Conservation (phyloP, 2,329 filamentous ascomycete genomes). For the Hypoxylon sp. region DNA sequence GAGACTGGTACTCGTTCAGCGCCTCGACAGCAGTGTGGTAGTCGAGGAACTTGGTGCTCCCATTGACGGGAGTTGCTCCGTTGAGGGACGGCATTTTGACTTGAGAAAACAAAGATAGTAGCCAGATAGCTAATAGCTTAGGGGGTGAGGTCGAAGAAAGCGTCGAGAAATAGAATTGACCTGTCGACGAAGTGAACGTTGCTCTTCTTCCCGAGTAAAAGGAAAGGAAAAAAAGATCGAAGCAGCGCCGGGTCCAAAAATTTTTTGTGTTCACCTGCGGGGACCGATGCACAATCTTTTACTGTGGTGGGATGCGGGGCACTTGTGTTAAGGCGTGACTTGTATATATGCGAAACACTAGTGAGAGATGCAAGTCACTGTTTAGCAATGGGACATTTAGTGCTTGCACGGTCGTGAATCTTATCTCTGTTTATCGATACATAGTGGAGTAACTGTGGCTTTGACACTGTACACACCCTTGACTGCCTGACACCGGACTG, state of each 20-base stretch:
- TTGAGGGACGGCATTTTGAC: constrained; percentile 80
- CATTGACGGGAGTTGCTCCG: constrained; percentile 70
- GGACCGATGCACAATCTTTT: constrained; percentile 38
- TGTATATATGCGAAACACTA: neutral
- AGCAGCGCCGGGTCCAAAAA: constrained; percentile 23
- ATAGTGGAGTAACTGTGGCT: constrained; percentile 15
- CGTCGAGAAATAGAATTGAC: constrained; percentile 53
- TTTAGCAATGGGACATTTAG: constrained; percentile 13
- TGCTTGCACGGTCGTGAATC: neutral
- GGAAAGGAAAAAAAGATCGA: constrained; percentile 55
- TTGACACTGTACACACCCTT: neutral
- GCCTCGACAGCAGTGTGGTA: constrained; percentile 82
- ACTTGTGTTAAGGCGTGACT: constrained; percentile 28
- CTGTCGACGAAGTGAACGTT: constrained; percentile 57
- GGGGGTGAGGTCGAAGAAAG: constrained; percentile 62
- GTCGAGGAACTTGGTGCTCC: constrained; percentile 75
- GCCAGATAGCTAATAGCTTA: constrained; percentile 42
- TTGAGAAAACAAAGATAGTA: constrained; percentile 50
- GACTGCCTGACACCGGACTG: neutral
- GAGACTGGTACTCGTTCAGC: constrained; percentile 82
- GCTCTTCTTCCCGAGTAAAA: constrained; percentile 69
- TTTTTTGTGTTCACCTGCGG: constrained; percentile 40
- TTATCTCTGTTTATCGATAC: constrained; percentile 27
- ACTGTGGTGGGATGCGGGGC: constrained; percentile 36
- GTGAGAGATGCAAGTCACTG: neutral